These are phyloP conservation scores for Phanerochaete carnosa DNA, from an alignment of 768 basidiomycete species.

Conservation along the genomic window DNA sequence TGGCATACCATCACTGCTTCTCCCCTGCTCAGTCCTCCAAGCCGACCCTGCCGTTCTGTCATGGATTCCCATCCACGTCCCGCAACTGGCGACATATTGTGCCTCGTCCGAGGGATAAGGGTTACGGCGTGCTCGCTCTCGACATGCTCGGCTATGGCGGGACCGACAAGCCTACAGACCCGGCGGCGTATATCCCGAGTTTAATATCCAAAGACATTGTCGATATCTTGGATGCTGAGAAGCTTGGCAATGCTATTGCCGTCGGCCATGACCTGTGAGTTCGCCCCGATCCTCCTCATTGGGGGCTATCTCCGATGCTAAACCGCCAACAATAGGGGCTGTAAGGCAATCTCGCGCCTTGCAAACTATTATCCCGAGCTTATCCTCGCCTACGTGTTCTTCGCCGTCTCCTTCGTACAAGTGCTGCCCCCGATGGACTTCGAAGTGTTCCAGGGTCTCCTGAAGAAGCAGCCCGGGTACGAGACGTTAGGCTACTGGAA, in stretches of 20 bases:
- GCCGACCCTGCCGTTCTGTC: conserved; percentile 40
- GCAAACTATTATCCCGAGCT: conserved; percentile 36
- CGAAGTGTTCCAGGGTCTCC: conserved; percentile 22
- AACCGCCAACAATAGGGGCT: conserved; percentile 32
- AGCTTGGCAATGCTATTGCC: conserved; percentile 24
- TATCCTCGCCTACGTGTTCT: conserved; percentile 37
- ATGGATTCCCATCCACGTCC: conserved; percentile 44
- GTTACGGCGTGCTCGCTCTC: conserved; percentile 43
- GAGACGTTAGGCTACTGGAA: conserved; percentile 42
- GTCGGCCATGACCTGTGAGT: conserved; percentile 33
- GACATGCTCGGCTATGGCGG: conserved; percentile 47
- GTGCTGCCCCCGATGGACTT: conserved; percentile 26
- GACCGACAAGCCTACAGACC: conserved; percentile 38
- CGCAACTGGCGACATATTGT: conserved; percentile 41
- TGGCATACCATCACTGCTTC: conserved; percentile 36
- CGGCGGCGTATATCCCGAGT: conserved; percentile 22
- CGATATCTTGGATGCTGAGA: conserved; percentile 29
- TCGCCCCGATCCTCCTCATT: background rate
- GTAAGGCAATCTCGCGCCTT: conserved; percentile 30
- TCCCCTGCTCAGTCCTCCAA: conserved; percentile 24
- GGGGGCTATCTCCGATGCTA: background rate
- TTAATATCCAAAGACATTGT: conserved; percentile 28
- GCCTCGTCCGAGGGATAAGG: conserved; percentile 33
- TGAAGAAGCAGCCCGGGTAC: conserved; percentile 29
- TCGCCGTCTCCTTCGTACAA: conserved; percentile 31